A percentile compares a stretch with the other conserved stretches of the same genome.
These are phyloP conservation scores for Ormosia semicastrata DNA, from an alignment of 306 rosid species.

Conservation along the genomic window DNA sequence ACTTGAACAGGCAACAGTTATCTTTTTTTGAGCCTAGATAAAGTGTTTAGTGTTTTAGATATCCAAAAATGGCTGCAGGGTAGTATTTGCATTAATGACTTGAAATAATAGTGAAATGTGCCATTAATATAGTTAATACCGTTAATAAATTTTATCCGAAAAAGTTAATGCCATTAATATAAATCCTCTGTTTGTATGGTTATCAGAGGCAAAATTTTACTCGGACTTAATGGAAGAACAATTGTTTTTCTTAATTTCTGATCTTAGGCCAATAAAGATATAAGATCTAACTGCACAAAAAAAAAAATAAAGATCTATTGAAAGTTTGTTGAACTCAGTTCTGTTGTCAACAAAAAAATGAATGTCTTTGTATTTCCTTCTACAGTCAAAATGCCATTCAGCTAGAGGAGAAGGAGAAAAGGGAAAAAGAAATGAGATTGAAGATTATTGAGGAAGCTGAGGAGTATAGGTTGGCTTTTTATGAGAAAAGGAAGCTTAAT, in stretches of 20 bases:
- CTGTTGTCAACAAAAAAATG: not conserved
- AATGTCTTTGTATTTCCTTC: slow-evolving; percentile 34
- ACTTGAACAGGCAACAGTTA: not conserved
- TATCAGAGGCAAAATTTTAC: not conserved
- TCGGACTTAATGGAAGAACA: not conserved
- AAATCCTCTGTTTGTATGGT: not conserved
- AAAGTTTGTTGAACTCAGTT: slow-evolving; percentile 7
- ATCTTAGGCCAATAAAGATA: not conserved
- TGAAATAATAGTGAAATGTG: not conserved
- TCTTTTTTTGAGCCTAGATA: not conserved
- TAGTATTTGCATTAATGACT: not conserved
- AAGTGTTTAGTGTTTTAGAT: not conserved
- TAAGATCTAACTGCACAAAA: no score
- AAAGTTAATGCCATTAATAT: not conserved
- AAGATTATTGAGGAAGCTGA: slow-evolving; percentile 95
- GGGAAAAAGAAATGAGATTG: slow-evolving; percentile 86
- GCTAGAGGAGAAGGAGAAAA: slow-evolving; percentile 93
- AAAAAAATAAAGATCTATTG: not conserved
- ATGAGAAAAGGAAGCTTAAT: slow-evolving; percentile 92
- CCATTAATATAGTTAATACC: not conserved
- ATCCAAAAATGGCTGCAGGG: not conserved
- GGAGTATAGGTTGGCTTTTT: slow-evolving; percentile 73
- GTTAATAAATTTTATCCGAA: not conserved
- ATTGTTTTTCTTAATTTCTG: not conserved
- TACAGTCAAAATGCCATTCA: slow-evolving; percentile 80